phyloP scores from a whole-genome alignment of 208 protist genomes.

The Paratrypanosoma confusum region DNA sequence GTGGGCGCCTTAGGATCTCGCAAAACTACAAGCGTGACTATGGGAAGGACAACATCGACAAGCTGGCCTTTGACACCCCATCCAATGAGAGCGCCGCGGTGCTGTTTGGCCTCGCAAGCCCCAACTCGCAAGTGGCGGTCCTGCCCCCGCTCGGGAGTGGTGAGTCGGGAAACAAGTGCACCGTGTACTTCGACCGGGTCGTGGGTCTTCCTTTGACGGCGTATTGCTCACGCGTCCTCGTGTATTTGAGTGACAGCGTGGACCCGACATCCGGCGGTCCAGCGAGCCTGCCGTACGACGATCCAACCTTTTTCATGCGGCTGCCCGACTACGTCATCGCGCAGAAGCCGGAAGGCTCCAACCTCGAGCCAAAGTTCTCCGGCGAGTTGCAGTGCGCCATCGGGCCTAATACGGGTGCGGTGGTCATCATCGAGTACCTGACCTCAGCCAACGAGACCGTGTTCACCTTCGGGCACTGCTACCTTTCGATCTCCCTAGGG shows the following conservation, averaged over 20 bases:
- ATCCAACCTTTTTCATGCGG: slow-evolving; percentile 34
- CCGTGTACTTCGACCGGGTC: slow-evolving; percentile 32
- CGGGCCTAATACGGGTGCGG: slow-evolving; percentile 14
- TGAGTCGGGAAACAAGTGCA: slow-evolving; percentile 17
- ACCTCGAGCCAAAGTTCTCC: slow-evolving; percentile 27
- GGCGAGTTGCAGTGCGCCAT: slow-evolving; percentile 8
- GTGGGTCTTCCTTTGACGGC: slow-evolving; percentile 42
- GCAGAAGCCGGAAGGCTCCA: slow-evolving; percentile 26
- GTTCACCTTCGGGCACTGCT: slow-evolving; percentile 47
- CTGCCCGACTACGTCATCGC: slow-evolving; percentile 36
- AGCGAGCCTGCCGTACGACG: slow-evolving; percentile 15
- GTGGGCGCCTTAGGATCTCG: too few relatives aligned
- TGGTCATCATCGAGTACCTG: slow-evolving; percentile 66
- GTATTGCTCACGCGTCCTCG: slow-evolving; percentile 32
- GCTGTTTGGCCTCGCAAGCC: too few relatives aligned
- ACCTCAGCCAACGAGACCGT: slow-evolving; percentile 9
- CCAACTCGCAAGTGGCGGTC: too few relatives aligned
- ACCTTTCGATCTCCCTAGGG: slow-evolving; percentile 36
- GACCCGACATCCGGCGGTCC: slow-evolving; percentile 15
- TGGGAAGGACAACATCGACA: too few relatives aligned
- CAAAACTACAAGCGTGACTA: too few relatives aligned
- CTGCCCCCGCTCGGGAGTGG: too few relatives aligned
- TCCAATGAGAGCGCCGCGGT: too few relatives aligned
- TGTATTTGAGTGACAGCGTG: slow-evolving; percentile 42
- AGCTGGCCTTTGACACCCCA: too few relatives aligned